phyloP scores from a whole-genome alignment of 306 rosid genomes.

The Heteromeles arbutifolia region DNA sequence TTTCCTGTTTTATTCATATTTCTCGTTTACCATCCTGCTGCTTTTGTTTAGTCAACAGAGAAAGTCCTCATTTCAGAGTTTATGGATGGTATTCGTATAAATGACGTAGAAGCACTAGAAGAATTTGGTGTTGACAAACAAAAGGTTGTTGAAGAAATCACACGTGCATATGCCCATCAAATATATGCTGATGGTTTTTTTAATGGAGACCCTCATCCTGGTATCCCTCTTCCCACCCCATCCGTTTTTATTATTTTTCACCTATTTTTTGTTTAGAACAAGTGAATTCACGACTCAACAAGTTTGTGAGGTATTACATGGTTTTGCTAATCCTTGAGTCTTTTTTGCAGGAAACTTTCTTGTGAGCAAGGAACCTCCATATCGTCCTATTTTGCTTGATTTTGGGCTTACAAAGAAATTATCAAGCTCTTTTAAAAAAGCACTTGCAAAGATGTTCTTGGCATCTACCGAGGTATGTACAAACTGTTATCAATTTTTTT shows the following conservation, averaged over 20 bases:
- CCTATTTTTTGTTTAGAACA: neutral
- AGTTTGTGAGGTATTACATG: slow-evolving; percentile 9
- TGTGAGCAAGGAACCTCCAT: slow-evolving; percentile 95
- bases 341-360: slow-evolving; percentile 78
- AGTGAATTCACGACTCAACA: neutral
- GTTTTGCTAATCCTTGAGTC: slow-evolving; percentile 12
- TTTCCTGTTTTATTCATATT: neutral
- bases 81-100: slow-evolving; percentile 97
- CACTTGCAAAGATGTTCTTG: slow-evolving; percentile 96
- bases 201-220: slow-evolving; percentile 99
- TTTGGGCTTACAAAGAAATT: slow-evolving; percentile 92
- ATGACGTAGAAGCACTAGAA: slow-evolving; percentile 66
- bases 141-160: slow-evolving; percentile 83
- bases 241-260: neutral
- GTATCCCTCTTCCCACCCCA: slow-evolving; percentile 23
- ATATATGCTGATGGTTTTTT: slow-evolving; percentile 95
- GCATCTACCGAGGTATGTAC: slow-evolving; percentile 90
- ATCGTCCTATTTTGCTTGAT: slow-evolving; percentile 84
- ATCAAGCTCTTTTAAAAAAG: slow-evolving; percentile 66
- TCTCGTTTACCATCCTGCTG: slow-evolving; percentile 11
- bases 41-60: slow-evolving; percentile 69
- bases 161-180: slow-evolving; percentile 97
- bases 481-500: neutral
- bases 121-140: slow-evolving; percentile 81
- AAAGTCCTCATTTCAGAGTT: slow-evolving; percentile 81